phyloP scores from a whole-genome alignment of 352 stramenopile species.

The Pythium aristosporum region DNA sequence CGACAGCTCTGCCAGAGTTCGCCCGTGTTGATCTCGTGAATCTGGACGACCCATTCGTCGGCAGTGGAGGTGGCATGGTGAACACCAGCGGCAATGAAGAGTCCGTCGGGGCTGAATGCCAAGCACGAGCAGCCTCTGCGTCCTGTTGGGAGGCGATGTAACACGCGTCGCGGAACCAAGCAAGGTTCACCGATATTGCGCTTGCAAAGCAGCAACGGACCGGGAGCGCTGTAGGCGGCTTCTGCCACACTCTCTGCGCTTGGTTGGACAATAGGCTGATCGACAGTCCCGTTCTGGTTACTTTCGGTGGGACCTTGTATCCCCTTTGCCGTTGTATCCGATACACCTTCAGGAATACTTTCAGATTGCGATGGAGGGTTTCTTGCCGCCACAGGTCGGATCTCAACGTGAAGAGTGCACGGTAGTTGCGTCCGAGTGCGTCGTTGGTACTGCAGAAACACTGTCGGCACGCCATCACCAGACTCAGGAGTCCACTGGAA shows the following conservation, averaged over 20 bases:
- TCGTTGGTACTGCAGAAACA: constrained; percentile 72
- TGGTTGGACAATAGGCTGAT: not conserved
- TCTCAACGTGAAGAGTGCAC: constrained; percentile 40
- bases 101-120: constrained; percentile 59
- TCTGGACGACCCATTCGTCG: constrained; percentile 31
- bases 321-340: not conserved
- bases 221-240: not conserved
- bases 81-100: constrained; percentile 48
- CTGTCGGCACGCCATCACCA: constrained; percentile 36
- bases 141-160: constrained; percentile 52
- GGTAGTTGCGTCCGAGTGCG: constrained; percentile 28
- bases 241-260: not conserved
- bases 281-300: not conserved
- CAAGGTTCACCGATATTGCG: constrained; percentile 41
- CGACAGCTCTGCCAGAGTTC: constrained; percentile 35
- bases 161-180: constrained; percentile 52
- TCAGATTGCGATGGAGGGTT: not conserved
- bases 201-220: constrained; percentile 34
- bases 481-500: constrained; percentile 35
- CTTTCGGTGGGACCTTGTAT: not conserved
- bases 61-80: constrained; percentile 21
- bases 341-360: not conserved
- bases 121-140: constrained; percentile 57
- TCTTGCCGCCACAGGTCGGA: constrained; percentile 25
- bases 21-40: constrained; percentile 47